Conservation (phyloP, 2,329 filamentous ascomycete genomes). For the Pochonia chlamydosporia region DNA sequence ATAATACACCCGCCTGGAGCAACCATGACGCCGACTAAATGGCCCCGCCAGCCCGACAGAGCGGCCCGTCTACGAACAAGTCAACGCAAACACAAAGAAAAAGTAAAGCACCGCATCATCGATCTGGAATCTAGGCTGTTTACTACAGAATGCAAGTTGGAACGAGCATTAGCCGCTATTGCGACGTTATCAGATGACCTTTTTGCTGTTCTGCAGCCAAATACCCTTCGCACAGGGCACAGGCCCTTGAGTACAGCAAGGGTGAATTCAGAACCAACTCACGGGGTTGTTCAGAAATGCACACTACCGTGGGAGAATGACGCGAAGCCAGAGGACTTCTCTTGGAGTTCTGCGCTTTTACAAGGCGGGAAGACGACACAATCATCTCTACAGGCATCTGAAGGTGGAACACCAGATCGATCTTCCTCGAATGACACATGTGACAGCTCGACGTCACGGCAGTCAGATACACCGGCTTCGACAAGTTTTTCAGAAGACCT, state of each 20-base stretch:
- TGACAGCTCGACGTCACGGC: no score
- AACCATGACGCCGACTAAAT: slow-evolving; percentile 22
- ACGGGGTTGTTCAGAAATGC: background rate
- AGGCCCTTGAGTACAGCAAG: no score
- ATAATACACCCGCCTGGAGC: no score
- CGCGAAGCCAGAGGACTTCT: background rate
- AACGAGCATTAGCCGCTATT: background rate
- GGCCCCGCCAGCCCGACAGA: background rate
- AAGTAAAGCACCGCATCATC: background rate
- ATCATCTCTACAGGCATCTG: no score
- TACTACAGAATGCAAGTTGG: background rate
- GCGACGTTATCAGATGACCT: background rate
- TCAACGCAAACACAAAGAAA: background rate
- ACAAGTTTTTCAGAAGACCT: background rate
- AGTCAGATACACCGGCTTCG: no score
- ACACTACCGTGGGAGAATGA: background rate
- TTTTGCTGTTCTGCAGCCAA: background rate
- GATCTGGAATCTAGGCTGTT: background rate
- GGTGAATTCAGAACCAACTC: no score
- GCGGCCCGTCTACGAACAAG: background rate
- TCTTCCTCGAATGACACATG: no score
- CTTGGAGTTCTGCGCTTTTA: background rate
- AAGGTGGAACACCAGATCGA: no score
- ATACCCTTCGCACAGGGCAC: no score
- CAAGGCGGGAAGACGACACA: no score